Conservation (phyloP, 148 eudicot species). For the Spergularia bocconei region DNA sequence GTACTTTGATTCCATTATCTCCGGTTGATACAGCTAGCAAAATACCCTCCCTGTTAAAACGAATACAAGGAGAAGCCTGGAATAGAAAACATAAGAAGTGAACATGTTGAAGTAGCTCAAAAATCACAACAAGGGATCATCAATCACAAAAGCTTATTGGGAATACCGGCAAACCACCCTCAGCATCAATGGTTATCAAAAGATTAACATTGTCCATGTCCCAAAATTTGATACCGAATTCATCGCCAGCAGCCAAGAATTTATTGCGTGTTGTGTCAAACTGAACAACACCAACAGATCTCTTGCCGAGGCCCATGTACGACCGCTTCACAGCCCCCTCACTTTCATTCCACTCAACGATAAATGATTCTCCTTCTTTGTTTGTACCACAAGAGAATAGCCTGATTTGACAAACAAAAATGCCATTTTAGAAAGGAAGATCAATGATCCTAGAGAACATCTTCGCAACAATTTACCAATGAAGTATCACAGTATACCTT, state of each 20-base stretch:
- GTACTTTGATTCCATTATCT: slow-evolving; percentile 69
- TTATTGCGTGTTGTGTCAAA: slow-evolving; percentile 71
- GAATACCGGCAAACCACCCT: slow-evolving; percentile 81
- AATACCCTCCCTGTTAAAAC: slow-evolving; percentile 85
- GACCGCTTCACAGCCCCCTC: slow-evolving; percentile 80
- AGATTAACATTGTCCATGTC: slow-evolving; percentile 82
- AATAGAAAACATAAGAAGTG: slow-evolving; percentile 14
- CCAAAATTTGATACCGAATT: slow-evolving; percentile 77
- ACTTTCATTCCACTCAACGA: slow-evolving; percentile 94
- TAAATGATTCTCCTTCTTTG: slow-evolving; percentile 76
- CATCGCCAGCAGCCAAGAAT: slow-evolving; percentile 82
- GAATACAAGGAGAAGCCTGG: slow-evolving; percentile 83
- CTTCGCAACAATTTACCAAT: not conserved
- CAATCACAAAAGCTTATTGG: not conserved
- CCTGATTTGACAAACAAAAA: slow-evolving; percentile 33
- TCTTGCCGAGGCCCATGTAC: slow-evolving; percentile 65
- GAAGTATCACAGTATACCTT: slow-evolving; percentile 44
- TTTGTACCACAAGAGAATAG: slow-evolving; percentile 88
- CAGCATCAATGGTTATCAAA: slow-evolving; percentile 68
- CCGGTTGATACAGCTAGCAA: slow-evolving; percentile 75
- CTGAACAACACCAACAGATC: slow-evolving; percentile 69
- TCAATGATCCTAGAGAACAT: not conserved
- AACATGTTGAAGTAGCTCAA: not conserved
- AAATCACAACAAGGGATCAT: not conserved
- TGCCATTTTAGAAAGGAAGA: slow-evolving; percentile 13